Conservation (phyloP, 768 basidiomycete genomes). For the Termitomyces titanicus region DNA sequence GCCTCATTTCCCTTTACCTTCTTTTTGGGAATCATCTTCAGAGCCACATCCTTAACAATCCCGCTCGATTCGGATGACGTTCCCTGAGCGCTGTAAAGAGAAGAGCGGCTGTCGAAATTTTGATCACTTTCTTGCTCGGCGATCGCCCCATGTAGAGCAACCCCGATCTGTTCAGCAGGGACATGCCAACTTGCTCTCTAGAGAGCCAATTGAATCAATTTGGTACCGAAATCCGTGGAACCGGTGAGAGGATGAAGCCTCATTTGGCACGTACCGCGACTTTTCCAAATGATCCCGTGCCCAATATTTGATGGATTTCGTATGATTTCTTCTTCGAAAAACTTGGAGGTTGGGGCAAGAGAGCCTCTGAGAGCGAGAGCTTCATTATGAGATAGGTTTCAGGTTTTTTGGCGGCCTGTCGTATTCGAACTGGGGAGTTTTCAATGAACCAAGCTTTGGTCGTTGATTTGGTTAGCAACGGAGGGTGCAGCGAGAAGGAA, state of each 20-base stretch:
- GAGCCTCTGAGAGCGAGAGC: slow-evolving; percentile 46
- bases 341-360: slow-evolving; percentile 82
- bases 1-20: slow-evolving; percentile 90
- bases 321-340: slow-evolving; percentile 85
- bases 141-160: slow-evolving; percentile 58
- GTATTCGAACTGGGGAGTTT: not conserved
- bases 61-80: slow-evolving; percentile 20
- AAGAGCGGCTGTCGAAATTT: slow-evolving; percentile 16
- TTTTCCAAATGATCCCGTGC: slow-evolving; percentile 86
- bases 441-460: not conserved
- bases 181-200: slow-evolving; percentile 79
- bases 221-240: not conserved
- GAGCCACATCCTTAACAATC: slow-evolving; percentile 69
- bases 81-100: slow-evolving; percentile 16
- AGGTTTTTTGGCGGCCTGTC: not conserved
- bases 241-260: not conserved
- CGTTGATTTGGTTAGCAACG: not conserved
- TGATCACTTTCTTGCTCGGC: slow-evolving; percentile 24
- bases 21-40: slow-evolving; percentile 94
- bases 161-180: slow-evolving; percentile 50
- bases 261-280: slow-evolving; percentile 55
- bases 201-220: not conserved
- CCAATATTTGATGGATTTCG: slow-evolving; percentile 68
- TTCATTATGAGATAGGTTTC: slow-evolving; percentile 29
- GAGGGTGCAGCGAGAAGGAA: not conserved